phyloP scores from a whole-genome alignment of 441 rosid genomes.

The Aquilaria agallochum region DNA sequence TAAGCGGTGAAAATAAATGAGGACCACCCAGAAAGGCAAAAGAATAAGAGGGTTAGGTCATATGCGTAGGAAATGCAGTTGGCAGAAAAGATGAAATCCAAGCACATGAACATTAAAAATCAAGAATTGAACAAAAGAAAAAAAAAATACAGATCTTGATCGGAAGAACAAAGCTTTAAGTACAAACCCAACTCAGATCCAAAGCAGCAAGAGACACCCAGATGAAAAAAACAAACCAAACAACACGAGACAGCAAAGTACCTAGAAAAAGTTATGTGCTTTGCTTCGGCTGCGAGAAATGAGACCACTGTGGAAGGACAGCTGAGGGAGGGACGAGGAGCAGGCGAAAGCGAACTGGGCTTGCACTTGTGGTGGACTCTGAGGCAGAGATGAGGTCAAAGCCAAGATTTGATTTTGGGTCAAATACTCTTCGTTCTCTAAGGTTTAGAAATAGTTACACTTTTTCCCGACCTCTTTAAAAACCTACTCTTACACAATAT shows the following conservation, averaged over 20 bases:
- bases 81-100: constrained; percentile 6
- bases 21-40: constrained; percentile 26
- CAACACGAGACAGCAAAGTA: constrained; percentile 13
- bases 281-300: constrained; percentile 16
- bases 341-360: constrained; percentile 16
- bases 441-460: no score
- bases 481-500: no score
- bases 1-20: constrained; percentile 13
- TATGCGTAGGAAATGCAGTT: constrained; percentile 20
- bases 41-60: constrained; percentile 19
- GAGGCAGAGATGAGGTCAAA: constrained; percentile 26
- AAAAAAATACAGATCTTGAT: constrained; percentile 35
- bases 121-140: constrained; percentile 11
- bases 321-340: constrained; percentile 6
- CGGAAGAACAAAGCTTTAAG: constrained; percentile 13
- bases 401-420: constrained; percentile 11
- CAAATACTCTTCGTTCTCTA: no score
- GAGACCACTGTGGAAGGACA: constrained; percentile 11
- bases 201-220: constrained; percentile 19
- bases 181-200: constrained; percentile 35
- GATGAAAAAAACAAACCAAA: constrained; percentile 21
- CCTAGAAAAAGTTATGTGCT: constrained; percentile 5
- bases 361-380: constrained; percentile 20
- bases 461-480: no score
- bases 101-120: constrained; percentile 7